Percentiles rank a stretch among this genome's conserved stretches.
Evolutionary conservation across 192 early-diverging fungal genomes (phyloP).

Genomic region (Coemansia sp.): DNA sequence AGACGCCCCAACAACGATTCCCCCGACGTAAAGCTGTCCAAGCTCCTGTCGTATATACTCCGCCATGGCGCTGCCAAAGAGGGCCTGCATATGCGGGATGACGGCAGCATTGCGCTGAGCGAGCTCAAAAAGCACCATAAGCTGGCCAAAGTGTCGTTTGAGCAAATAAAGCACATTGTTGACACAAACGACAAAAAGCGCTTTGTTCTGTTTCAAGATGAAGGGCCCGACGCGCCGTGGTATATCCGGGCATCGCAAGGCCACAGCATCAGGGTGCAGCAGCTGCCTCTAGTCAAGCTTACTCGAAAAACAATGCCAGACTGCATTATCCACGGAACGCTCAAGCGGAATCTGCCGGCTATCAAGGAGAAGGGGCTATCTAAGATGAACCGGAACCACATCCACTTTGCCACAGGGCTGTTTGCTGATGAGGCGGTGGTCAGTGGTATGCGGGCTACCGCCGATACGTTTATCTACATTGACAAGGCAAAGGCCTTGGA

Average conservation of each 20-base stretch:
- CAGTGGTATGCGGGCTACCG: slow-evolving; percentile 70
- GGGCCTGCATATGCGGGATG: slow-evolving; percentile 65
- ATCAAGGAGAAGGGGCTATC: slow-evolving; percentile 62
- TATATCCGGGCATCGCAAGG: slow-evolving; percentile 86
- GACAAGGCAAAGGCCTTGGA: slow-evolving; percentile 64
- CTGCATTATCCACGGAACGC: slow-evolving; percentile 38
- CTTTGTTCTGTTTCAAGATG: slow-evolving; percentile 57
- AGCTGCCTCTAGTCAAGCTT: slow-evolving; percentile 30
- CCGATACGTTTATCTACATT: slow-evolving; percentile 79
- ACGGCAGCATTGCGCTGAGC: slow-evolving; percentile 70
- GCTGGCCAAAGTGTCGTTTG: slow-evolving; percentile 60
- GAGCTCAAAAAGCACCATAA: slow-evolving; percentile 62
- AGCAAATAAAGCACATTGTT: slow-evolving; percentile 66
- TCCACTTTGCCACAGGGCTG: slow-evolving; percentile 80
- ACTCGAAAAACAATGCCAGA: slow-evolving; percentile 25
- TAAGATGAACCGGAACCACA: slow-evolving; percentile 82
- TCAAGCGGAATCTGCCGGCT: slow-evolving; percentile 15
- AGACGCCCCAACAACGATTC: slow-evolving; percentile 18
- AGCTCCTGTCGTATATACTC: slow-evolving; percentile 76
- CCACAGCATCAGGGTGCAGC: slow-evolving; percentile 60
- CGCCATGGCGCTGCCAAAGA: slow-evolving; percentile 81
- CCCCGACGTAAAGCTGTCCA: slow-evolving; percentile 62
- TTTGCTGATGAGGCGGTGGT: slow-evolving; percentile 66
- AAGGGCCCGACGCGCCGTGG: slow-evolving; percentile 34
- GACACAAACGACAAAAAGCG: slow-evolving; percentile 81